Conservation (phyloP, 2,329 filamentous ascomycete species). For the Neonectria neomacrospora region DNA sequence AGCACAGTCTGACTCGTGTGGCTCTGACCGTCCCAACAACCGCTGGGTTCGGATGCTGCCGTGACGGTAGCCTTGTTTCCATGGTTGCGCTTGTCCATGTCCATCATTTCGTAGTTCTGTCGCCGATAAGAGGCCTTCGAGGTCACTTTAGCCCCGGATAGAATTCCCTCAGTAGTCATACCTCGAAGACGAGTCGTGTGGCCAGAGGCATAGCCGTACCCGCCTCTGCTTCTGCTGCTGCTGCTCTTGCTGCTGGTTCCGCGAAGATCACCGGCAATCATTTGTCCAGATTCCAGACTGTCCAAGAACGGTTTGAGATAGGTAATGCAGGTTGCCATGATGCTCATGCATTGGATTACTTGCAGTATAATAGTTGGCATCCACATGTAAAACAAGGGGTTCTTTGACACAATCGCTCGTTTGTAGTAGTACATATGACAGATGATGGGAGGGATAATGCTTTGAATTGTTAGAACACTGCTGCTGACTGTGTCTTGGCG, state of each 20-base stretch:
- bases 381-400: conserved; percentile 38
- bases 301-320: conserved; percentile 39
- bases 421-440: conserved; percentile 36
- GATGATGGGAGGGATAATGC: conserved; percentile 34
- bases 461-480: conserved; percentile 14
- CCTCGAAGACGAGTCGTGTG: conserved; percentile 8
- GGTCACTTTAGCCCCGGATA: conserved; percentile 17
- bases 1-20: conserved; percentile 40
- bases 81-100: conserved; percentile 22
- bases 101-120: conserved; percentile 35
- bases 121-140: conserved; percentile 27
- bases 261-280: conserved; percentile 30
- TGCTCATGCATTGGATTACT: conserved; percentile 37
- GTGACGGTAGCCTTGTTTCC: conserved; percentile 20
- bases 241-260: conserved; percentile 27
- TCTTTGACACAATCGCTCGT: conserved; percentile 17
- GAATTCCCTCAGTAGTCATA: conserved; percentile 7
- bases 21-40: conserved; percentile 37
- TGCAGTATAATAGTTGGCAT: conserved; percentile 29
- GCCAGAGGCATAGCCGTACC: conserved; percentile 14
- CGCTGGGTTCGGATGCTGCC: conserved; percentile 13
- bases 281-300: conserved; percentile 38
- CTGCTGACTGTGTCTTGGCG: not conserved
- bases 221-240: conserved; percentile 29
- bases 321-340: conserved; percentile 37